Percentiles rank a stretch among this genome's conserved stretches.
These are phyloP conservation scores for Myxozyma neglecta DNA, from an alignment of 805 yeast species.

Conservation along the genomic window DNA sequence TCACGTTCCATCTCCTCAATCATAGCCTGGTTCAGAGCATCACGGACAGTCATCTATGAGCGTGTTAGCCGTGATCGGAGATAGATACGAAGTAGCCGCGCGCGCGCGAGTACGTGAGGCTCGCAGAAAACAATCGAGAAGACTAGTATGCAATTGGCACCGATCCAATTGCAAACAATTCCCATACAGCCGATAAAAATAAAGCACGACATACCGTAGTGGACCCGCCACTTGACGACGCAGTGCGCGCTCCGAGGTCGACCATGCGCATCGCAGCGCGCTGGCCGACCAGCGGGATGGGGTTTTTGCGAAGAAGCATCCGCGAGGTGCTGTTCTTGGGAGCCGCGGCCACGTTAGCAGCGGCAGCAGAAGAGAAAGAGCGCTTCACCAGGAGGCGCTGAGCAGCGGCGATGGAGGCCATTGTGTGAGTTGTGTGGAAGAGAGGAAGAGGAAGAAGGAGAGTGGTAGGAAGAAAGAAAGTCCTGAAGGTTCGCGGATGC, in stretches of 20 bases:
- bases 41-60: conserved; percentile 80
- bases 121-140: neutral
- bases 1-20: conserved; percentile 98
- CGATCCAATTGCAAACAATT: neutral
- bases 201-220: conserved; percentile 34
- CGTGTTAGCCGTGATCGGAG: neutral
- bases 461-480: neutral
- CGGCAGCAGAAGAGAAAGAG: conserved; percentile 17
- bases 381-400: conserved; percentile 32
- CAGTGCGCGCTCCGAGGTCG: conserved; percentile 34
- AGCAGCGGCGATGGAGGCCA: conserved; percentile 24
- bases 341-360: conserved; percentile 11
- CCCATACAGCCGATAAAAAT: neutral
- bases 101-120: neutral
- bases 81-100: neutral
- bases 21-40: conserved; percentile 90
- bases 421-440: conserved; percentile 1
- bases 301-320: conserved; percentile 22
- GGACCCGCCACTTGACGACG: conserved; percentile 39
- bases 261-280: conserved; percentile 39
- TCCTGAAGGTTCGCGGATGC: conserved; percentile 3
- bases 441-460: conserved; percentile 2
- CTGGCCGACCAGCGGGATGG: conserved; percentile 33
- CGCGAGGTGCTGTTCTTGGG: conserved; percentile 15
- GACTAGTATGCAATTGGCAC: neutral